These are phyloP conservation scores for Brassica balearica DNA, from an alignment of 441 rosid genomes.

Conservation along the genomic window DNA sequence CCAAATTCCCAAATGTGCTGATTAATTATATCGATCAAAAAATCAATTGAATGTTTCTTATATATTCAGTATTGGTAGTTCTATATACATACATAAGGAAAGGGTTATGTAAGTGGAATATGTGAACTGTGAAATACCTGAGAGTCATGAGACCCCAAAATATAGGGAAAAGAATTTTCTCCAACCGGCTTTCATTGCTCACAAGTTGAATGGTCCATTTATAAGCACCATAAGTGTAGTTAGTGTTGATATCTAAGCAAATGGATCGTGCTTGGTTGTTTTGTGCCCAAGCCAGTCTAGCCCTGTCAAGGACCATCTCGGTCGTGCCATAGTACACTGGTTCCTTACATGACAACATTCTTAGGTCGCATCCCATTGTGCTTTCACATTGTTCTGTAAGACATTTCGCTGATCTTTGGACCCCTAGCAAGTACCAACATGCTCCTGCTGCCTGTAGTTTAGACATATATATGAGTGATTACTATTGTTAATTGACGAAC, in stretches of 20 bases:
- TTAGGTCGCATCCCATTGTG: conserved; percentile 53
- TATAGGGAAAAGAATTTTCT: conserved; percentile 89
- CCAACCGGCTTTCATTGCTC: conserved; percentile 73
- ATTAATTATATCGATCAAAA: conserved; percentile 11
- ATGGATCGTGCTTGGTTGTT: conserved; percentile 58
- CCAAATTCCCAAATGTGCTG: conserved; percentile 94
- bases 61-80: background rate
- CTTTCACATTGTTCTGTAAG: conserved; percentile 71
- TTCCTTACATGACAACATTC: conserved; percentile 69
- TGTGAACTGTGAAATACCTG: conserved; percentile 52
- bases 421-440: conserved; percentile 94
- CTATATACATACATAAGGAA: background rate
- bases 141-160: conserved; percentile 98
- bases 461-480: background rate
- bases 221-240: conserved; percentile 84
- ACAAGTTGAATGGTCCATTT: conserved; percentile 93
- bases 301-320: conserved; percentile 51
- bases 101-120: background rate
- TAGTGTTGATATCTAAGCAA: conserved; percentile 64
- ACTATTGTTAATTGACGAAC: background rate
- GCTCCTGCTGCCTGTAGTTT: conserved; percentile 87
- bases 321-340: conserved; percentile 79
- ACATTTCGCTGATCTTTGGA: conserved; percentile 83
- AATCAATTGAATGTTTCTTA: background rate
- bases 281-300: conserved; percentile 68